A percentile compares a stretch with the other conserved stretches of the same genome.
phyloP scores from a whole-genome alignment of 2,329 filamentous ascomycete species.

The Botrytis squamosa region DNA sequence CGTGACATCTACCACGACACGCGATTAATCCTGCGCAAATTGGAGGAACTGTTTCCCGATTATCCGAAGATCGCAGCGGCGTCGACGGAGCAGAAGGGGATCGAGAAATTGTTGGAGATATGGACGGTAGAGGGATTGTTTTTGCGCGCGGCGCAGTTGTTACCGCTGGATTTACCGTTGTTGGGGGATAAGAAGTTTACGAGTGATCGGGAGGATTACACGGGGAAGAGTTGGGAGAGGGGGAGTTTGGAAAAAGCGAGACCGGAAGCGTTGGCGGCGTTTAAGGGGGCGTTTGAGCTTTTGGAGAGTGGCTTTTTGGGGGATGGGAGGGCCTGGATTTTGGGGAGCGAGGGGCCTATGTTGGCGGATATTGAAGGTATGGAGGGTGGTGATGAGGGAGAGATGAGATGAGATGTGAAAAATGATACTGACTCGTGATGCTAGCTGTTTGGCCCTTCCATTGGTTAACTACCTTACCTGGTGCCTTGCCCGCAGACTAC shows the following conservation, averaged over 20 bases:
- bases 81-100: background rate
- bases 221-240: constrained; percentile 44
- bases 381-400: background rate
- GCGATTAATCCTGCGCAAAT: constrained; percentile 63
- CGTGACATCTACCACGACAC: constrained; percentile 69
- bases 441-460: constrained; percentile 60
- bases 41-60: constrained; percentile 55
- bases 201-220: constrained; percentile 54
- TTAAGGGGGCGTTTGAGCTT: constrained; percentile 54
- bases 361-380: constrained; percentile 66
- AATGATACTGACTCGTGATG: background rate
- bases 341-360: constrained; percentile 51
- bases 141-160: background rate
- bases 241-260: constrained; percentile 45
- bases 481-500: constrained; percentile 52
- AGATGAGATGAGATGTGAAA: background rate
- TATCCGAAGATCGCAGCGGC: background rate
- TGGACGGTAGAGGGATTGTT: constrained; percentile 50
- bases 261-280: constrained; percentile 55
- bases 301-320: constrained; percentile 62
- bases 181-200: constrained; percentile 58
- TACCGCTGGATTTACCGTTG: constrained; percentile 2
- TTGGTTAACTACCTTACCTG: constrained; percentile 59
- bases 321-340: constrained; percentile 66
- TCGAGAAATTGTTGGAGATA: constrained; percentile 56